Conservation (phyloP, 2,329 filamentous ascomycete genomes). For the Monosporascus sp. region DNA sequence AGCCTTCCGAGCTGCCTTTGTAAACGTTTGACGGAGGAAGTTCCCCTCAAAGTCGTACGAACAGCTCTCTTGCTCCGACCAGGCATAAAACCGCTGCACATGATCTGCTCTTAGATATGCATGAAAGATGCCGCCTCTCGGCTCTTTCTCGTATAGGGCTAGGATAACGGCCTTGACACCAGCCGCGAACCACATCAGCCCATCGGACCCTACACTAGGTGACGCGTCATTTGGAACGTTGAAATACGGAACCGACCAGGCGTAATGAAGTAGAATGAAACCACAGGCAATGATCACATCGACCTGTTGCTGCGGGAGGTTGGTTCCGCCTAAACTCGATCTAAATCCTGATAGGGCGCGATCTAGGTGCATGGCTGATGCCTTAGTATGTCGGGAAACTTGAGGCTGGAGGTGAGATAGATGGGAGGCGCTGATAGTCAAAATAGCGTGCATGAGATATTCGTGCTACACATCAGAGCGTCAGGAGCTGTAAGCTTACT, state of each 20-base stretch:
- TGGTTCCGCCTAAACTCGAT: neutral
- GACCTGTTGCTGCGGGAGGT: neutral
- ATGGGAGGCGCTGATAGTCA: slow-evolving; percentile 3
- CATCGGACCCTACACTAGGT: slow-evolving; percentile 2
- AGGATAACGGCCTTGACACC: slow-evolving; percentile 4
- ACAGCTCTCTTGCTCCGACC: neutral
- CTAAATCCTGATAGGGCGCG: slow-evolving; percentile 2
- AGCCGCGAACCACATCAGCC: slow-evolving; percentile 1
- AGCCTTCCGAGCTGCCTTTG: neutral
- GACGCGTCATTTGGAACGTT: neutral
- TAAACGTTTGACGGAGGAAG: neutral
- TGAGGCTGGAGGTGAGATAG: slow-evolving; percentile 2
- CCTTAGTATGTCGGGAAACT: neutral
- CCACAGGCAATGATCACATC: slow-evolving; percentile 4
- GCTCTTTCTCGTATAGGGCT: neutral
- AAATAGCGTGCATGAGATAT: slow-evolving; percentile 27
- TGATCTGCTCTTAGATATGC: neutral
- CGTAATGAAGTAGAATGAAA: slow-evolving; percentile 7
- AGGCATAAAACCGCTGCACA: slow-evolving; percentile 1
- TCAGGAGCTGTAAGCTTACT: neutral
- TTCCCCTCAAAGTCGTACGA: slow-evolving; percentile 4
- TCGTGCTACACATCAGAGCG: neutral
- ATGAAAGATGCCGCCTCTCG: neutral
- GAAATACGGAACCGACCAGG: slow-evolving; percentile 3
- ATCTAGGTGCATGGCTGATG: slow-evolving; percentile 1